Evolutionary conservation across 2,329 filamentous ascomycete genomes (phyloP).

Genomic region (Monosporascus sp.): DNA sequence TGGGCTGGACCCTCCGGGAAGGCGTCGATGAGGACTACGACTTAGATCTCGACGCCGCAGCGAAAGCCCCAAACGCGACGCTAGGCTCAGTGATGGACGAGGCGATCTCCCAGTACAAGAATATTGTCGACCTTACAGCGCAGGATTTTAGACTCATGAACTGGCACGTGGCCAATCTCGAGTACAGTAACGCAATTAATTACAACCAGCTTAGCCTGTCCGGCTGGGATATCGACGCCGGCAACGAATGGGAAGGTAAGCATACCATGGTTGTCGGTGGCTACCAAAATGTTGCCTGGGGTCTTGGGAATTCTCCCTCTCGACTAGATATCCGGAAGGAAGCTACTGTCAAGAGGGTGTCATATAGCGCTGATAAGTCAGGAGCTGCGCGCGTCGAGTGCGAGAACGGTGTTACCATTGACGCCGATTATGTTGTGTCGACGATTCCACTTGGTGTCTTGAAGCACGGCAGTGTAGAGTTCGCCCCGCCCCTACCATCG

Average conservation of each 20-base stretch:
- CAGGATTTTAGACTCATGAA: slow-evolving; percentile 89
- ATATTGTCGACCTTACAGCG: slow-evolving; percentile 73
- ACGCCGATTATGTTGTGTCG: slow-evolving; percentile 87
- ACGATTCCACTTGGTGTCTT: slow-evolving; percentile 88
- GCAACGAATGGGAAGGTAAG: slow-evolving; percentile 93
- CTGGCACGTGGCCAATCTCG: slow-evolving; percentile 97
- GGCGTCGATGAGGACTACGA: slow-evolving; percentile 59
- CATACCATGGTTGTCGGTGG: slow-evolving; percentile 92
- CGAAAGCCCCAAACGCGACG: slow-evolving; percentile 61
- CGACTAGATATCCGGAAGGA: slow-evolving; percentile 73
- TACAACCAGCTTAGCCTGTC: slow-evolving; percentile 81
- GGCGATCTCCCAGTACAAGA: slow-evolving; percentile 82
- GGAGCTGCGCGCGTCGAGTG: slow-evolving; percentile 62
- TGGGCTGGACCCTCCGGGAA: slow-evolving; percentile 75
- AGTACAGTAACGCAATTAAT: slow-evolving; percentile 93
- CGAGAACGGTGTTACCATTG: slow-evolving; percentile 68
- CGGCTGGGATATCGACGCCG: slow-evolving; percentile 95
- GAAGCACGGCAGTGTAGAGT: slow-evolving; percentile 76
- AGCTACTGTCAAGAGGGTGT: slow-evolving; percentile 66
- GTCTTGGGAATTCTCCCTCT: slow-evolving; percentile 70
- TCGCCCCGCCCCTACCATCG: slow-evolving; percentile 81
- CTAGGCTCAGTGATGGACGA: slow-evolving; percentile 89
- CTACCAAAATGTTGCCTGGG: slow-evolving; percentile 89
- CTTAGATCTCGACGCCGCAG: slow-evolving; percentile 64
- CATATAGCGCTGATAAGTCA: slow-evolving; percentile 49